Evolutionary conservation across 2,329 filamentous ascomycete species (phyloP).

Genomic region (Hymenoscyphus fraxineus): DNA sequence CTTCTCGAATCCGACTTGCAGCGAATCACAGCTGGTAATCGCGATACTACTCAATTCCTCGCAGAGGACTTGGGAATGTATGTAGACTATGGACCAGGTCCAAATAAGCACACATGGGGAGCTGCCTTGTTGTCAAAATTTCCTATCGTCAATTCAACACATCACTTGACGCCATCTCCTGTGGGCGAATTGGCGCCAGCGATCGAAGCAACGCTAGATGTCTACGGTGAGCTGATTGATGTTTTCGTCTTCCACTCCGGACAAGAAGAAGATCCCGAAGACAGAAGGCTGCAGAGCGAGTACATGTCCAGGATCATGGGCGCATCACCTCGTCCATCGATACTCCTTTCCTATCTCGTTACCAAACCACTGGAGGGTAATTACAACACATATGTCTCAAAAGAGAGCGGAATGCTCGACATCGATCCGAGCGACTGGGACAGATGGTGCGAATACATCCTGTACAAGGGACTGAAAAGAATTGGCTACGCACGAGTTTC

Average conservation of each 20-base stretch:
- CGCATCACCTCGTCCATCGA: conserved; percentile 70
- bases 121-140: conserved; percentile 92
- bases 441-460: conserved; percentile 97
- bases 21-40: conserved; percentile 99
- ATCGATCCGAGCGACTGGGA: conserved; percentile 94
- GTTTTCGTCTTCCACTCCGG: conserved; percentile 98
- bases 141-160: conserved; percentile 93
- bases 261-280: conserved; percentile 93
- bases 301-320: conserved; percentile 90
- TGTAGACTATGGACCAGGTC: conserved; percentile 92
- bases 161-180: conserved; percentile 89
- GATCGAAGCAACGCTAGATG: conserved; percentile 93
- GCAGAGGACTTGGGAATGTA: conserved; percentile 98
- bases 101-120: conserved; percentile 99
- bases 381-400: conserved; percentile 92
- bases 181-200: conserved; percentile 93
- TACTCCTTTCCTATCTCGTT: conserved; percentile 88
- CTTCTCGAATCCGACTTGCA: conserved; percentile 90
- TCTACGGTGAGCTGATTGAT: conserved; percentile 85
- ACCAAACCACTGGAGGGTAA: conserved; percentile 88
- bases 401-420: conserved; percentile 86
- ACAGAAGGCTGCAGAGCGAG: conserved; percentile 78
- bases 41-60: conserved; percentile 90
- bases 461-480: conserved; percentile 84
- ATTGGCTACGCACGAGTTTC: conserved; percentile 88